Base-by-base conservation (phyloP, 169 alveolate species). In the Besnoitia besnoiti region DNA sequence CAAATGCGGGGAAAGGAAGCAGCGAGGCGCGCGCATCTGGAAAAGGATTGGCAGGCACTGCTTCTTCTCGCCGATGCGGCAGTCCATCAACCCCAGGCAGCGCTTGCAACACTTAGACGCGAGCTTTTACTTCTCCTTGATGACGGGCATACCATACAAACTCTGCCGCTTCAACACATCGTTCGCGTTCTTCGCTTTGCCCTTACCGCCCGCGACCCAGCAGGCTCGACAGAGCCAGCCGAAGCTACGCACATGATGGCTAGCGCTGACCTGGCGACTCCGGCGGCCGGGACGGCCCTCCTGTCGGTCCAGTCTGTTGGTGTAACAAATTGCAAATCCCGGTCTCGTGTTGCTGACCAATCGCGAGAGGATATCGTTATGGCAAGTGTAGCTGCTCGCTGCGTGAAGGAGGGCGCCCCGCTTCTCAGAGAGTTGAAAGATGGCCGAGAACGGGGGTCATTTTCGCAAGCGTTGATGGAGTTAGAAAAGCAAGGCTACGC, bases 61-160 rank as follows among this genome's bases (percentile, higher is more conserved):
- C 80, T 67, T n/a, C 80, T 67, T 67, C 42, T 67, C 39, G 80
- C 80, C 4, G 80, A 67, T 35, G 80, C 80, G 44, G 80, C 80
- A 33, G n/a, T 35, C 39, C 42, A 67, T n/a, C 80, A 67, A 42
- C 80, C 80, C 0, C 80, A 67, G 44, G 80, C 19, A n/a, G 40
- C 80, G 10, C 80, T 67, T 33, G 44, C 21, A n/a, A n/a, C 12
- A 16, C 42, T 67, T 16, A 67, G 44, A n/a, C 80, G 80, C 12
- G 80, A 67, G 80, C 80, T 67, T 67, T 35, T 67, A n/a, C 80
- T 67, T 0, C 1, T 67, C 21, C 24, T 55, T 1, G 67, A 55
- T 55, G 80, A 33, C n/a, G 44, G n/a, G 2, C 42, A 35, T 35
- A 5, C 42, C 39, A 35, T 67, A 16, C 39, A 67, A 16, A 42